Evolutionary conservation across 208 protist species (phyloP), one percentile per base, ranked within the genome.

Genomic region (Acanthamoeba healyi): DNA sequence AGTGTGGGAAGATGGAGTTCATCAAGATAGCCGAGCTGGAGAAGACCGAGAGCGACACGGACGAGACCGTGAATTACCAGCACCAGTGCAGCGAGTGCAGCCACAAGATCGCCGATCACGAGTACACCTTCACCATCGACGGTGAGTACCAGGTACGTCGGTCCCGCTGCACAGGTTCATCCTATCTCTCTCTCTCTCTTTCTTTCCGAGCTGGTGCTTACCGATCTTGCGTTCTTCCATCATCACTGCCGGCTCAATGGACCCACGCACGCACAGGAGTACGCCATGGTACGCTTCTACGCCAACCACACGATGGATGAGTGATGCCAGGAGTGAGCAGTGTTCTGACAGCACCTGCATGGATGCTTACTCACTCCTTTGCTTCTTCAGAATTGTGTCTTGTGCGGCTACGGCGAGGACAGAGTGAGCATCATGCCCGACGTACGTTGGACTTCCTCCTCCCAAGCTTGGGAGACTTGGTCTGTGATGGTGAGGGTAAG

Each of bases 101-200:
- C 77, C 77, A 86, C 77, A 86, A 86, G 77, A 86, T 86, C 32
- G 77, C 77, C 26, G 77, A 86, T 29, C 77, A 86, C 77, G 77
- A 86, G 44, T 86, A 86, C 44, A 86, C 77, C n/a, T 86, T 86
- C 77, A 86, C 77, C 77, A 86, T 86, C 40, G 77, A 86, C 46
- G 77, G 77, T 24, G 77, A 86, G 29, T 86, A 86, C 19, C 77
- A 79, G 65, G 65, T 38, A n/a, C 36, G 36, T 10, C n/a, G 38
- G n/a, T 29, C n/a, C 65, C 32, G 10, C 65, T 9, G 10, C 65
- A 4, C 4, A 32, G 10, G 5, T 36, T 67, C 19, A 22, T 26
- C 61, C n/a, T n/a, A n/a, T n/a, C n/a, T n/a, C n/a, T n/a, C n/a
- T n/a, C n/a, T n/a, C n/a, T n/a, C n/a, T n/a, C n/a, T n/a, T n/a